A percentile compares a stretch with the other conserved stretches of the same genome.
Evolutionary conservation across 208 protist species (phyloP).

Genomic region (Leishmania gerbilli): DNA sequence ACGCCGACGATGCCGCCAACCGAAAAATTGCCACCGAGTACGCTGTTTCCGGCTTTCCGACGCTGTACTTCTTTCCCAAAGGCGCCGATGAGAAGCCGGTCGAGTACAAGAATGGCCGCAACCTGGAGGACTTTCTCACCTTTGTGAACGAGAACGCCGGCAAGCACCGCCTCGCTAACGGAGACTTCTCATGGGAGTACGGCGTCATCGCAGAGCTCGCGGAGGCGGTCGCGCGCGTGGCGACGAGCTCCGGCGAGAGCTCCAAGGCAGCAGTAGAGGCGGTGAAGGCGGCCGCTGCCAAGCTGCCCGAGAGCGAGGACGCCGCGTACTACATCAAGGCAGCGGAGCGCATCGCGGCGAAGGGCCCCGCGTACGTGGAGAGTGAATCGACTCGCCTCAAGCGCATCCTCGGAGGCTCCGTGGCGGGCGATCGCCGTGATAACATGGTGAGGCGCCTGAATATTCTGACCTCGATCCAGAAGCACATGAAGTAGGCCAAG

Average conservation of each 20-base stretch:
- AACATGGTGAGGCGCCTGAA: constrained; percentile 49
- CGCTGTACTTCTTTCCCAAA: constrained; percentile 68
- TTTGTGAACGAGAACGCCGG: constrained; percentile 66
- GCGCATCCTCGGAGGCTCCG: constrained; percentile 26
- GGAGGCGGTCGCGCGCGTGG: constrained; percentile 17
- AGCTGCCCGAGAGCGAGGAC: neutral
- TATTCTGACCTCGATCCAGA: constrained; percentile 48
- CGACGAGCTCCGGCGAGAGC: constrained; percentile 10
- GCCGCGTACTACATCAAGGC: constrained; percentile 47
- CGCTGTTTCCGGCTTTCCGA: constrained; percentile 59
- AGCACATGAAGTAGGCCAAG: constrained; percentile 8
- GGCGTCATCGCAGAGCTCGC: constrained; percentile 45
- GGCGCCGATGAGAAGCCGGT: constrained; percentile 32
- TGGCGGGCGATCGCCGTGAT: constrained; percentile 39
- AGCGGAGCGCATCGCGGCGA: constrained; percentile 33
- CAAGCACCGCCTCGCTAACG: constrained; percentile 49
- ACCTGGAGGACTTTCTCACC: constrained; percentile 48
- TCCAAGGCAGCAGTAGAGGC: constrained; percentile 20
- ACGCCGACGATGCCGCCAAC: constrained; percentile 52
- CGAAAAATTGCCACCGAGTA: constrained; percentile 24
- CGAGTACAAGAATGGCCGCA: constrained; percentile 50
- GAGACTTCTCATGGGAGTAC: constrained; percentile 46
- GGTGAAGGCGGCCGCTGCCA: constrained; percentile 14
- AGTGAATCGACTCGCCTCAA: constrained; percentile 50
- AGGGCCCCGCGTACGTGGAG: constrained; percentile 37